Percentiles rank a stretch among this genome's conserved stretches.
Conservation (phyloP, 306 rosid genomes). For the Rubus idaeus region DNA sequence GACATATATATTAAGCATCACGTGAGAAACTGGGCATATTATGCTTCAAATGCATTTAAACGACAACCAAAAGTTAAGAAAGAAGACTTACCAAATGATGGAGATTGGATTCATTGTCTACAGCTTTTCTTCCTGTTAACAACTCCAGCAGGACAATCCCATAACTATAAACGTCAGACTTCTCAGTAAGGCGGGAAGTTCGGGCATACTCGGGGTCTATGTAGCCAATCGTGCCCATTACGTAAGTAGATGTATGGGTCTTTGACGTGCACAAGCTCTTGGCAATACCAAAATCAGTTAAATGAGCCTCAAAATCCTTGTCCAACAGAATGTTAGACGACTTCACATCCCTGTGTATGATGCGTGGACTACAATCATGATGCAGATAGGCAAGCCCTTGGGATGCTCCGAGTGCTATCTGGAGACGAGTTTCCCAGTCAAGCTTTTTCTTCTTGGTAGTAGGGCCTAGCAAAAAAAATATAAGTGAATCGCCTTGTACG, state of each 20-base stretch:
- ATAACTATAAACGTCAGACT: conserved; percentile 90
- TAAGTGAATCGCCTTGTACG: not conserved
- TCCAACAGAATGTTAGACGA: conserved; percentile 90
- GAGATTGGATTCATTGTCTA: conserved; percentile 84
- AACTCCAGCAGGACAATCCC: conserved; percentile 92
- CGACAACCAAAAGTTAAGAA: not conserved
- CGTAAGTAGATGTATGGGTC: conserved; percentile 77
- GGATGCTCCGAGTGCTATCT: conserved; percentile 87
- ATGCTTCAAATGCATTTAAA: not conserved
- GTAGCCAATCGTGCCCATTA: conserved; percentile 96
- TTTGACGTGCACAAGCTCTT: conserved; percentile 74
- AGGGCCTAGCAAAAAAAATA: conserved; percentile 40
- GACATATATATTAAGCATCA: not conserved
- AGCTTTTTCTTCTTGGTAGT: conserved; percentile 65
- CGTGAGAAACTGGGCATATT: conserved; percentile 6
- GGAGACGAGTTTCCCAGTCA: conserved; percentile 76
- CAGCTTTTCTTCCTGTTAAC: conserved; percentile 92
- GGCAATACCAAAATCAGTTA: conserved; percentile 95
- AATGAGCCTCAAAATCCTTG: conserved; percentile 81
- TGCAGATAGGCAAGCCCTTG: conserved; percentile 92
- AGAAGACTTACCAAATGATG: conserved; percentile 67
- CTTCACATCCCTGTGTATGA: conserved; percentile 92
- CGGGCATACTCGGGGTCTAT: conserved; percentile 97
- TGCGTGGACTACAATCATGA: conserved; percentile 90
- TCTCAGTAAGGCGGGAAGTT: conserved; percentile 91